Evolutionary conservation across 1,284 basidiomycete species (phyloP), one percentile per base, ranked within the genome.

Genomic region (Caloboletus firmus): DNA sequence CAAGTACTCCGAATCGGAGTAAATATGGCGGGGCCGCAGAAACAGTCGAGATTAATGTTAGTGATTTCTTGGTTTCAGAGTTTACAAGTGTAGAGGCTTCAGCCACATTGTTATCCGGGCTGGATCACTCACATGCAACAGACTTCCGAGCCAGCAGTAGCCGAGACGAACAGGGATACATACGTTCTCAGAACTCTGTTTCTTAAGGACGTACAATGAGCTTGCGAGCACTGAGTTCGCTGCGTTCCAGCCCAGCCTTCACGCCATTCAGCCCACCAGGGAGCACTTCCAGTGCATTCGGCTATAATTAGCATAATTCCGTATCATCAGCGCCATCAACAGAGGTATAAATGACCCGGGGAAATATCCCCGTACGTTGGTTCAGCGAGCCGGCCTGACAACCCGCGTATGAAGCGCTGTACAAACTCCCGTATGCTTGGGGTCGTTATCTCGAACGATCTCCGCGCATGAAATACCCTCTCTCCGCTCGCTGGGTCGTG

Each of bases 351-450:
- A 35, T 8, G 5, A 34, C 5, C 40, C 11, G 6, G 11, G 18
- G 20, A n/a, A 1, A 11, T 24, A 12, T 30, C 3, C 9, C 18
- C 36, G 5, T 12, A 52, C 42, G 49, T 56, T 54, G 31, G 60
- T 47, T 58, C 58, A 0, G 54, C 47, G 4, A 63, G 31, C 52
- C 45, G 50, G n/a, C 39, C n/a, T 2, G 52, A 44, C 26, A 62
- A 42, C 37, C 49, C 41, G 8, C 37, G 30, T 49, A 48, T 52
- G 28, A 54, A 57, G 18, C 49, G 37, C 24, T 24, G 43, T 12
- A 57, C 52, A 49, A 62, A 40, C 32, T 51, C 51, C 13, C 32
- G 39, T 17, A 56, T 41, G 1, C 45, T n/a, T 17, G 44, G 57
- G 2, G 35, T 39, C 3, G 22, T 44, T 12, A 39, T 18, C 24